A percentile compares a stretch with the other conserved stretches of the same genome.
phyloP scores from a whole-genome alignment of 345 rosid species.

The Melaleuca quinquenervia region DNA sequence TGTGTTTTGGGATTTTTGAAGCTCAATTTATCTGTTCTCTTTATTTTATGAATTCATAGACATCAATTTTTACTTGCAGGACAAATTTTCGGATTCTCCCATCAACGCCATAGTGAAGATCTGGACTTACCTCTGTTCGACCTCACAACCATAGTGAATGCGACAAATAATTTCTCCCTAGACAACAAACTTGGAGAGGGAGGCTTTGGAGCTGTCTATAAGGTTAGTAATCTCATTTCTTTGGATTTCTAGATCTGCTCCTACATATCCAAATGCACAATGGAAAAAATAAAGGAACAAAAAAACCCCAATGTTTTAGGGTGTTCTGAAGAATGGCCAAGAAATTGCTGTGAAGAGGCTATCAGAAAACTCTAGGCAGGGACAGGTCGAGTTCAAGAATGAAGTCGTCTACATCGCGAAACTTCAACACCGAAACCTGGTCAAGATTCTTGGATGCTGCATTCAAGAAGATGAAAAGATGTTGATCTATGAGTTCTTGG shows the following conservation, averaged over 20 bases:
- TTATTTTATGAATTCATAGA: neutral
- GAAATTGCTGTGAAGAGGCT: constrained; percentile 5
- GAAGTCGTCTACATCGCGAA: neutral
- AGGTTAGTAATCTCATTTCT: neutral
- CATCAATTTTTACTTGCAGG: neutral
- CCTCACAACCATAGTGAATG: neutral
- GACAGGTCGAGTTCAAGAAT: neutral
- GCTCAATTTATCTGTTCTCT: neutral
- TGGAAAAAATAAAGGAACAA: neutral
- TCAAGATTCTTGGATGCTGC: neutral
- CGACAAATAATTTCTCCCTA: neutral
- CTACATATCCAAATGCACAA: neutral
- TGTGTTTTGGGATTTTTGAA: neutral
- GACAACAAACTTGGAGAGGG: constrained; percentile 7
- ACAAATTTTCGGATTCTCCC: neutral
- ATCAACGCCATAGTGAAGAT: neutral
- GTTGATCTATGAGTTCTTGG: neutral
- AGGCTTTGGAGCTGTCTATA: constrained; percentile 4
- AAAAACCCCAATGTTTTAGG: neutral
- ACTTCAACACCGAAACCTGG: constrained; percentile 2
- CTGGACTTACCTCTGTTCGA: constrained; percentile 2
- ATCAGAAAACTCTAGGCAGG: neutral
- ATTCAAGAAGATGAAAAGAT: neutral
- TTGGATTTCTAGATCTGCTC: neutral
- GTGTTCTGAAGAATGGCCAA: constrained; percentile 1